Conservation (phyloP, 768 basidiomycete genomes). For the Pleurotus citrinopileatus region DNA sequence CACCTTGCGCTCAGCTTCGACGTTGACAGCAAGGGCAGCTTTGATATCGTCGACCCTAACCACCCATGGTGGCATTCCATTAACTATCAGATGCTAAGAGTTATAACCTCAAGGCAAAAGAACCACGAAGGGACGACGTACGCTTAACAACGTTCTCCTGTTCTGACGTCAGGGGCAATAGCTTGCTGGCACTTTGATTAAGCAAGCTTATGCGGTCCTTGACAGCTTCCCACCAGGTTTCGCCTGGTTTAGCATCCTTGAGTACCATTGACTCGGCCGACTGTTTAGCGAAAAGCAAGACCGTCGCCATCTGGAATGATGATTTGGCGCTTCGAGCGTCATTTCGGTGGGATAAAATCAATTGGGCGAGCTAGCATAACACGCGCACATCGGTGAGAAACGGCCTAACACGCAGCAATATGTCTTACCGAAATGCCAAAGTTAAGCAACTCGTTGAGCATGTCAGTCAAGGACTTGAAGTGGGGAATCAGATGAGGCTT, state of each 20-base stretch:
- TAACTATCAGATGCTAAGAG: constrained; percentile 41
- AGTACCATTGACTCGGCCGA: constrained; percentile 69
- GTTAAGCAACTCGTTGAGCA: constrained; percentile 80
- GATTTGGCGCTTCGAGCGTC: constrained; percentile 78
- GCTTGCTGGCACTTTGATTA: constrained; percentile 63
- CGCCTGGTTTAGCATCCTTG: constrained; percentile 62
- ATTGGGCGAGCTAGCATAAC: constrained; percentile 80
- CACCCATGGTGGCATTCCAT: constrained; percentile 83
- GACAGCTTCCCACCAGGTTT: constrained; percentile 77
- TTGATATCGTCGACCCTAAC: constrained; percentile 80
- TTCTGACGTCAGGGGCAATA: constrained; percentile 73
- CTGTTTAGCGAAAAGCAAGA: constrained; percentile 71
- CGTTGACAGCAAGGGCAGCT: constrained; percentile 76
- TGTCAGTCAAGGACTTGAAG: constrained; percentile 67
- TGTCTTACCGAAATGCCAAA: constrained; percentile 80
- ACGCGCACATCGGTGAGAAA: neutral
- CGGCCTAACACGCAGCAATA: neutral
- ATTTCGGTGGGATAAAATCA: constrained; percentile 80
- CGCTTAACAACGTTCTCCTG: constrained; percentile 76
- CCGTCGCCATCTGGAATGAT: constrained; percentile 69
- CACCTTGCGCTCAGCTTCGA: constrained; percentile 90
- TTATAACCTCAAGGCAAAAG: neutral
- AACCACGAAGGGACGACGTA: constrained; percentile 37
- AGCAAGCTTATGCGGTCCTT: constrained; percentile 66
- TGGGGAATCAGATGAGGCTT: constrained; percentile 69